A percentile compares a stretch with the other conserved stretches of the same genome.
Evolutionary conservation across 1,139 yeast genomes (phyloP).

Genomic region (Blastobotrys raffinosifermentans): DNA sequence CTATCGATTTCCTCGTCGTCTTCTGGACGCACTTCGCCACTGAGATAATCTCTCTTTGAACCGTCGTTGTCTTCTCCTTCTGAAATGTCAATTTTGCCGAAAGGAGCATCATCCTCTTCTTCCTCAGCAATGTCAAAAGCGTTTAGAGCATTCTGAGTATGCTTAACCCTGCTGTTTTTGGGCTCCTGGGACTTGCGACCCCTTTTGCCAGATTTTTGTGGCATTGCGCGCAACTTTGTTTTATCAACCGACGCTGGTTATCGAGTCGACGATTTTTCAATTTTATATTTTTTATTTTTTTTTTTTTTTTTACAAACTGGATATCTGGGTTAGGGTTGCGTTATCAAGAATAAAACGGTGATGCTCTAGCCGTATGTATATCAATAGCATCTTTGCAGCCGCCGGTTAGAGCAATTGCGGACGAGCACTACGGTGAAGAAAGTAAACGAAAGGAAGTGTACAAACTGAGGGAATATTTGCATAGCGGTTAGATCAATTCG

Average conservation of each 20-base stretch:
- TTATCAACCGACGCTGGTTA: not conserved
- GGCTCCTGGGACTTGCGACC: slow-evolving; percentile 1
- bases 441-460: no score
- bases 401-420: no score
- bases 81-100: slow-evolving; percentile 12
- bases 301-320: no score
- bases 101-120: slow-evolving; percentile 18
- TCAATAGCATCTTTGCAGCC: no score
- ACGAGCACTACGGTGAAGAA: no score
- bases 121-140: slow-evolving; percentile 48
- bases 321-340: no score
- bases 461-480: no score
- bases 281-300: not conserved
- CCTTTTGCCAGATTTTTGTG: not conserved
- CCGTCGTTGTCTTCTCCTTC: slow-evolving; percentile 30
- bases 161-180: not conserved
- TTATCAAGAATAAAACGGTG: no score
- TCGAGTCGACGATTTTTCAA: not conserved
- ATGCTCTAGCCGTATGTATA: no score
- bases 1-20: slow-evolving; percentile 42
- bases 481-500: no score
- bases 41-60: slow-evolving; percentile 27
- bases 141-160: slow-evolving; percentile 29
- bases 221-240: not conserved
- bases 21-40: slow-evolving; percentile 28